Conservation (phyloP, 805 yeast species). For the Saccharomycodes ludwigii region DNA sequence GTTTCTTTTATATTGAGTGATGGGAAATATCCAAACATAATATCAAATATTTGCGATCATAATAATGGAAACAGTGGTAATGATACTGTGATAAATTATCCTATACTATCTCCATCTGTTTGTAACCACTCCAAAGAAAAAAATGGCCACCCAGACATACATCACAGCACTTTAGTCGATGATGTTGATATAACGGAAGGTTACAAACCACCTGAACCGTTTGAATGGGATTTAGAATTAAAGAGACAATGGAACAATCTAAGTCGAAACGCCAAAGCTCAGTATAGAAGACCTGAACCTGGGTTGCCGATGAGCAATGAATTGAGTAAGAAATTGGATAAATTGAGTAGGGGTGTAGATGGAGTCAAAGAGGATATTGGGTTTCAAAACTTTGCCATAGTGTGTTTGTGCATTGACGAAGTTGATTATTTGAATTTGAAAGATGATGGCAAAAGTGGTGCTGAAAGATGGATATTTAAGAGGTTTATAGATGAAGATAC, state of each 20-base stretch:
- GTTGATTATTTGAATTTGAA: constrained; percentile 60
- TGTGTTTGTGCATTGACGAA: constrained; percentile 53
- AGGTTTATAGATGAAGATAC: constrained; percentile 33
- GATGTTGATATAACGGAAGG: constrained; percentile 8
- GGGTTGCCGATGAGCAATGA: constrained; percentile 45
- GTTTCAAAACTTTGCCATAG: constrained; percentile 53
- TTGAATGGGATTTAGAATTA: constrained; percentile 61
- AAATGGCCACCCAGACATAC: too few relatives aligned
- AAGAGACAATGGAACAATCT: constrained; percentile 49
- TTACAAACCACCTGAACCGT: constrained; percentile 34
- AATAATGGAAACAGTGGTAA: constrained; percentile 5
- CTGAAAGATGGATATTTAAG: constrained; percentile 17
- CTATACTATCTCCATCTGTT: too few relatives aligned
- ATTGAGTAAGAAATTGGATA: constrained; percentile 47
- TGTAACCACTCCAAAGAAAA: too few relatives aligned
- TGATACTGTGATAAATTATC: too few relatives aligned
- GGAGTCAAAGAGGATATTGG: constrained; percentile 57
- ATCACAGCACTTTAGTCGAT: not conserved
- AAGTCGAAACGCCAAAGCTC: constrained; percentile 46
- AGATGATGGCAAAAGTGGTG: constrained; percentile 26
- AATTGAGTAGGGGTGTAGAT: constrained; percentile 72
- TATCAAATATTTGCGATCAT: constrained; percentile 18
- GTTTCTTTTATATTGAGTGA: too few relatives aligned
- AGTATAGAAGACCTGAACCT: constrained; percentile 66
- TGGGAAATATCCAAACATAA: constrained; percentile 21